phyloP scores from a whole-genome alignment of 495 filamentous ascomycete species.

The Podospora tetraspora region DNA sequence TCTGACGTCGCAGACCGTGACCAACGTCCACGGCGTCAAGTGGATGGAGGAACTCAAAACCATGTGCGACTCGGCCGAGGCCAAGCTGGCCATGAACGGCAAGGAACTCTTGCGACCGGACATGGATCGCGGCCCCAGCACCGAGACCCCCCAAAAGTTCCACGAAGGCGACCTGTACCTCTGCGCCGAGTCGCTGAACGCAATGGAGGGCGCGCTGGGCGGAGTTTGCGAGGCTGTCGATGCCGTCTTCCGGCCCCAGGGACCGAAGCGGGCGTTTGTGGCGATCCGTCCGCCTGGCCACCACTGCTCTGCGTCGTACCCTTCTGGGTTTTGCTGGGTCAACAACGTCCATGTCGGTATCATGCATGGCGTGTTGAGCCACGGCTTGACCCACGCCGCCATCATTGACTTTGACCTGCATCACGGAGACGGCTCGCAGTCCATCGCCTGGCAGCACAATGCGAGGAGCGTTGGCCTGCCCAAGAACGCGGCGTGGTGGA shows the following conservation, averaged over 20 bases:
- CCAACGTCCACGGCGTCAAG: constrained; percentile 73
- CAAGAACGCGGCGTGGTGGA: constrained; percentile 63
- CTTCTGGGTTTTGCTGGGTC: constrained; percentile 96
- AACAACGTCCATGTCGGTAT: constrained; percentile 98
- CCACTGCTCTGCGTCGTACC: constrained; percentile 81
- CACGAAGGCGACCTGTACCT: constrained; percentile 88
- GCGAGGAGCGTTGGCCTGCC: constrained; percentile 48
- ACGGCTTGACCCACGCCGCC: constrained; percentile 87
- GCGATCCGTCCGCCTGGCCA: constrained; percentile 81
- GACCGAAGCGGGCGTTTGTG: constrained; percentile 72
- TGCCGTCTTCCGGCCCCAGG: constrained; percentile 59
- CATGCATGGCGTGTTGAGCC: constrained; percentile 71
- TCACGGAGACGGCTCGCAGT: constrained; percentile 92
- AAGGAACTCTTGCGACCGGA: constrained; percentile 68
- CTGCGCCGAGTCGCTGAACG: constrained; percentile 74
- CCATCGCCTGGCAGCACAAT: constrained; percentile 86
- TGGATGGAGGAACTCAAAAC: constrained; percentile 89
- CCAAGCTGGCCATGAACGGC: constrained; percentile 62
- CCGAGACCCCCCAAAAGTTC: constrained; percentile 48
- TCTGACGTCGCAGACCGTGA: constrained; percentile 63
- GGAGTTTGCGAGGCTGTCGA: constrained; percentile 90
- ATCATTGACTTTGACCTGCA: constrained; percentile 97
- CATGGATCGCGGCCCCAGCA: constrained; percentile 41
- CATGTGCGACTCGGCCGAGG: constrained; percentile 76
- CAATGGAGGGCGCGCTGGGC: constrained; percentile 82